Base-by-base conservation (phyloP, 768 basidiomycete genomes). In the Austroboletus eburneus region DNA sequence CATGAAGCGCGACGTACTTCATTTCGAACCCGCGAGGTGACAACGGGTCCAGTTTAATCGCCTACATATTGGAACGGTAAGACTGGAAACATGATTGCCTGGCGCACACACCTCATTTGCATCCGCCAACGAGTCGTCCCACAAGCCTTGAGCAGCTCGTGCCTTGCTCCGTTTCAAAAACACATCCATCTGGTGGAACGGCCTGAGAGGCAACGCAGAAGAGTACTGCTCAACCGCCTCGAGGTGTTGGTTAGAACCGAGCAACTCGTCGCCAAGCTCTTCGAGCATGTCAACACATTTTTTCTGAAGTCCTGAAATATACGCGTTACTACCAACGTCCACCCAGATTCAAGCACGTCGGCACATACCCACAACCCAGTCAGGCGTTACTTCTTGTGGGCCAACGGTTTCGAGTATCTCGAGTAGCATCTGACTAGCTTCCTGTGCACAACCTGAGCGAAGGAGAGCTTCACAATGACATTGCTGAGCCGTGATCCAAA, bases 211-310 rank as follows among this genome's bases (percentile, higher is more conserved):
- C 9, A 55, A 21, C 1, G 50, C 46, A 22, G 46, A 33, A 7
- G 53, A 29, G 20, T 55, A 55, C 2, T 10, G 32, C 12, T 10
- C 40, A 36, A 45, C 45, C 24, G 53, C 53, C 1, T 48, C 10
- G 10, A 38, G 43, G 9, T 48, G 9, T 3, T 46, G 14, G 16
- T 16, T 25, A 5, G 43, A 23, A 1, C 2, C 12, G 5, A 45
- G 16, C 18, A 49, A 1, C 45, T 49, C 3, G 27, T 12, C 12
- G 27, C 27, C 27, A 27, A 36, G 42, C 3, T 2, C 8, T 36
- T 49, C 39, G 12, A 54, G 36, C n/a, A 9, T 25, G 18, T 25
- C 29, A 2, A 37, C 16, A 33, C 46, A 43, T 24, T 32, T 40
- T 23, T 27, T n/a, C 16, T 29, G 17, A 4, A 48, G 30, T 12